Evolutionary conservation across 2,329 filamentous ascomycete genomes (phyloP), one percentile per base, ranked within the genome.

Genomic region (Ceratocystiopsis minuta): DNA sequence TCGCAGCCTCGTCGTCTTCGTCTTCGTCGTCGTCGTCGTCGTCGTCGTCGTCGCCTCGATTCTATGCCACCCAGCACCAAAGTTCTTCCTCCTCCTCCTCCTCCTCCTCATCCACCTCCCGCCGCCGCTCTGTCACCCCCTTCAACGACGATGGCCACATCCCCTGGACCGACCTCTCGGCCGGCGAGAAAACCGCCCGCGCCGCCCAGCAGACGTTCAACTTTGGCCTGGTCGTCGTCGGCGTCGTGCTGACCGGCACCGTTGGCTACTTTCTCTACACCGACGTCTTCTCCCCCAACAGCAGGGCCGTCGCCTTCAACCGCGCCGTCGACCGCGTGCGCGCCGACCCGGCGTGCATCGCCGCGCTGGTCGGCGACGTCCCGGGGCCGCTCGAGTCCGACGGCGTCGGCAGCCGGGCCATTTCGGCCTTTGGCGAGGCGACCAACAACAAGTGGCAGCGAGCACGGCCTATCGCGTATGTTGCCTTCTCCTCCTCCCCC

Each of bases 201-300:
- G 82, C 85, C 10, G 88, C 84, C 1, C 87, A 95, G 59, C 88
- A 95, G 59, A 81, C 79, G 15, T 80, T 93, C 64, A 95, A 96
- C 60, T 75, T 94, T 49, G 69, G 79, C 49, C 60, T 95, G 47
- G 75, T 95, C 10, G 50, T 85, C 2, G 65, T 78, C 9, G 88
- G 88, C 20, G 61, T 87, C 12, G 69, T 76, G 32, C 65, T 88
- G 51, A 94, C 87, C 33, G 76, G 76, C 46, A 78, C 75, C n/a
- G 80, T 95, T 11, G 70, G 68, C 42, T 85, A 83, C 52, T 68
- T 90, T 39, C 66, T 93, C 17, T 93, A 80, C 60, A 71, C 73
- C 4, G 85, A 93, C 48, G 81, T 93, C 37, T 84, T 93, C 58
- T 80, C 81, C 4, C 71, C 81, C 16, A 80, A 87, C 54, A 90